Evolutionary conservation across 176 grass and related monocot species (phyloP), one percentile per base, ranked within the genome.

Genomic region (Pontederia paniculata): DNA sequence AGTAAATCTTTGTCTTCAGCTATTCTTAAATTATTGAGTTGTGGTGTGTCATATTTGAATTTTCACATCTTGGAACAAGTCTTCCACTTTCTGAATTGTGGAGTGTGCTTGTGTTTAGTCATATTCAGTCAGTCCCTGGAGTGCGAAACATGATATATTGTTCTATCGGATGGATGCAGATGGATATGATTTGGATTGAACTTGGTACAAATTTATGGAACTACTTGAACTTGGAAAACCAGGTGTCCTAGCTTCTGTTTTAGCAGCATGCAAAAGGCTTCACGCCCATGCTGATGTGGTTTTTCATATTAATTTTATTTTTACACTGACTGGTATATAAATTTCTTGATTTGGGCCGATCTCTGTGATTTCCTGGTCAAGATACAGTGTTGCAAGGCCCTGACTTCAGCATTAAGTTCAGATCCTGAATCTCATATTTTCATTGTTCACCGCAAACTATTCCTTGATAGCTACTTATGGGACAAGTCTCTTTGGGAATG

Each of bases 161-260:
- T 58, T 23, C 44, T 73, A 54, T 53, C 66, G n/a, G n/a, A n/a
- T n/a, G 1, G 74, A 20, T 45, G 21, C 80, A 84, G 91, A 81
- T 97, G 74, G 68, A 82, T 21, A 77, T 83, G 77, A 84, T 90
- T 20, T 90, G 83, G 83, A 83, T 81, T 61, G 91, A 97, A 68
- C 81, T 97, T 79, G 82, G 91, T 72, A 57, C 75, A 49, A 97
- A 81, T 58, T 81, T 50, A 90, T 84, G 60, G 91, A 97, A 62
- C 75, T 90, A 69, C 73, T 97, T 52, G 61, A 97, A 80, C 45
- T 81, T 46, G 86, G 91, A 54, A 96, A 81, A 74, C 43, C 85
- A 69, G 79, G 90, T 44, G 82, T 89, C 21, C 73, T 83, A 50
- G 90, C 90, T 81, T 96, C 85, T 48, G 74, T 96, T 44, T 74